These are phyloP conservation scores for Theileria orientalis DNA, from an alignment of 169 alveolate species.

Conservation along the genomic window DNA sequence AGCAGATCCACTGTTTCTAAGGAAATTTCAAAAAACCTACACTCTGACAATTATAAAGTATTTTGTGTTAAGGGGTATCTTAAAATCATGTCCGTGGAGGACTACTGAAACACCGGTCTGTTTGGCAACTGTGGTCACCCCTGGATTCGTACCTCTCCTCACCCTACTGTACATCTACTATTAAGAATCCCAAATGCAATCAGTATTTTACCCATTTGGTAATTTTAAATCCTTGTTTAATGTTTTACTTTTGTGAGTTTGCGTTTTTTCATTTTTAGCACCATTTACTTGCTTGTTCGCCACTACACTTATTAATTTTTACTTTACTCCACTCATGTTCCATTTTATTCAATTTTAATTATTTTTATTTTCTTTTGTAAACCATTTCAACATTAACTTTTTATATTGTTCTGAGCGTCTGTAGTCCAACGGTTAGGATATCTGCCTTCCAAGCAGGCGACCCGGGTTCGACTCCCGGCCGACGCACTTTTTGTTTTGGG, in stretches of 20 bases:
- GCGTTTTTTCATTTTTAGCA: not conserved
- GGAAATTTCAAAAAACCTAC: not conserved
- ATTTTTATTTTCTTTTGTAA: not conserved
- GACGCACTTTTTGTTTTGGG: conserved; percentile 79
- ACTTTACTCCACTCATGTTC: too few relatives aligned
- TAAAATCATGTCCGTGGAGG: conserved; percentile 2
- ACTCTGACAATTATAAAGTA: not conserved
- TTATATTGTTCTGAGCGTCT: conserved; percentile 77
- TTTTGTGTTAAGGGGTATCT: conserved; percentile 8
- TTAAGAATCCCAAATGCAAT: not conserved
- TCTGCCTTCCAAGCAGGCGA: conserved; percentile 98
- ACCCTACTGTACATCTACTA: not conserved
- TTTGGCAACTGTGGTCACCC: not conserved
- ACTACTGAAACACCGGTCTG: not conserved
- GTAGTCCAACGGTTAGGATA: conserved; percentile 97
- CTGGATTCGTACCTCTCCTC: not conserved
- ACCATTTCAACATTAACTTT: conserved; percentile 3
- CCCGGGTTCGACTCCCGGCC: conserved; percentile 99
- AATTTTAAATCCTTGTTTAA: not conserved
- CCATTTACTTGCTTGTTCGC: not conserved
- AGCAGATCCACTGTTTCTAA: not conserved
- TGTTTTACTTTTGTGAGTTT: not conserved
- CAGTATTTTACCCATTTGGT: not conserved
- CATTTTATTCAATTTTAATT: too few relatives aligned
- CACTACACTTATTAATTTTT: too few relatives aligned